These are phyloP conservation scores for Tephrocybe sp. DNA, from an alignment of 768 basidiomycete genomes.

Conservation along the genomic window DNA sequence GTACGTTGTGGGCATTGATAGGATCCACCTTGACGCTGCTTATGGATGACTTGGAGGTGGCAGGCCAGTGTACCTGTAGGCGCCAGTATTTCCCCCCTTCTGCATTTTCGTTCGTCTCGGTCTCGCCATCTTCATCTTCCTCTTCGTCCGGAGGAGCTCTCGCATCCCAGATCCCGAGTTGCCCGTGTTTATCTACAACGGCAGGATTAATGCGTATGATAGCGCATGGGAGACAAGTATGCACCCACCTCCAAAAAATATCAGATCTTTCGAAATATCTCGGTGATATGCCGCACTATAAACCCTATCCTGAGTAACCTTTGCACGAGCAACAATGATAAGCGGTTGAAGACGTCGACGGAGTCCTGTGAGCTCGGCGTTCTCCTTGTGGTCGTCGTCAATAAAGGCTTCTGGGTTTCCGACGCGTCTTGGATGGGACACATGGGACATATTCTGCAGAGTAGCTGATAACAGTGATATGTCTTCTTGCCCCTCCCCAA, in stretches of 20 bases:
- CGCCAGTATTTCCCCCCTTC: slow-evolving; percentile 81
- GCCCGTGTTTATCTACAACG: slow-evolving; percentile 78
- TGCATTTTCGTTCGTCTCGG: slow-evolving; percentile 33
- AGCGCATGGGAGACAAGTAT: not conserved
- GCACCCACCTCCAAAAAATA: slow-evolving; percentile 82
- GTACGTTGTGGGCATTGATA: slow-evolving; percentile 69
- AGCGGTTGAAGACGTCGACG: slow-evolving; percentile 53
- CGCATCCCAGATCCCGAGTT: slow-evolving; percentile 86
- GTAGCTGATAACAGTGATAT: slow-evolving; percentile 43
- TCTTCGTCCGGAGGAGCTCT: slow-evolving; percentile 66
- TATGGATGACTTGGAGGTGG: slow-evolving; percentile 75
- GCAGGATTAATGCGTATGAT: not conserved
- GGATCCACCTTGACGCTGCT: slow-evolving; percentile 80
- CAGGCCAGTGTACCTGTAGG: slow-evolving; percentile 83
- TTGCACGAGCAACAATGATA: slow-evolving; percentile 74
- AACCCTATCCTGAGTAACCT: slow-evolving; percentile 73
- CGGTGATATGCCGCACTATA: slow-evolving; percentile 85
- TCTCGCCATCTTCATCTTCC: slow-evolving; percentile 63
- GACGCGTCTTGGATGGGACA: slow-evolving; percentile 34
- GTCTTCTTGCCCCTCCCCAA: slow-evolving; percentile 52
- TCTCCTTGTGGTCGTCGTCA: slow-evolving; percentile 44
- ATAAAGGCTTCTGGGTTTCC: slow-evolving; percentile 53
- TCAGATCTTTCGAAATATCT: slow-evolving; percentile 73
- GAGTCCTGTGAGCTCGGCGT: slow-evolving; percentile 51
- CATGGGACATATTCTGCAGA: slow-evolving; percentile 40